Evolutionary conservation across 306 rosid species (phyloP).

Genomic region (Nissolia schottii): DNA sequence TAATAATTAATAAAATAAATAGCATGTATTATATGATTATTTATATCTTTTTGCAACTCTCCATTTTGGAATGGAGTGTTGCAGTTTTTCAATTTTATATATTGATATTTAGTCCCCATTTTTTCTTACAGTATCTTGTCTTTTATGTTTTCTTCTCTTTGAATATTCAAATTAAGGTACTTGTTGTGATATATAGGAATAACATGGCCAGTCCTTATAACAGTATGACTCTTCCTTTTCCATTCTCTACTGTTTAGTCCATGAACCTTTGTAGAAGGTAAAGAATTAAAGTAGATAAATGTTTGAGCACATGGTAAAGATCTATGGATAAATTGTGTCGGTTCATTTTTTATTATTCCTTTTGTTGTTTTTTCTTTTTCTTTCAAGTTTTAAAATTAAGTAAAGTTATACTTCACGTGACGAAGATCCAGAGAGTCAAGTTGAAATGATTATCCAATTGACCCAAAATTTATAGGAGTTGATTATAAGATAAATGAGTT

Average conservation of each 20-base stretch:
- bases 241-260: not conserved
- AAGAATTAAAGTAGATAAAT: not conserved
- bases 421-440: not conserved
- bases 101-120: not conserved
- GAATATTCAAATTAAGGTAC: conserved; percentile 2
- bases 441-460: not conserved
- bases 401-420: not conserved
- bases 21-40: too few species aligned
- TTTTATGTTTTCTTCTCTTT: conserved; percentile 5
- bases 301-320: not conserved
- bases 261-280: not conserved
- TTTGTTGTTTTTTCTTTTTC: not conserved
- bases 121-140: conserved; percentile 25
- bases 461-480: not conserved
- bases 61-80: not conserved
- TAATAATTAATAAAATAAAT: too few species aligned
- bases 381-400: not conserved
- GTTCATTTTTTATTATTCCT: too few species aligned
- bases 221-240: conserved; percentile 4
- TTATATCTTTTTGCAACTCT: not conserved
- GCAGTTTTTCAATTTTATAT: not conserved
- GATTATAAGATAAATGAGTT: not conserved
- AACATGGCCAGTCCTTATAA: conserved; percentile 27
- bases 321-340: not conserved
- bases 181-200: conserved; percentile 17